Evolutionary conservation across 2,329 filamentous ascomycete genomes (phyloP), one percentile per base, ranked within the genome.

Genomic region (Helminthosporium solani): DNA sequence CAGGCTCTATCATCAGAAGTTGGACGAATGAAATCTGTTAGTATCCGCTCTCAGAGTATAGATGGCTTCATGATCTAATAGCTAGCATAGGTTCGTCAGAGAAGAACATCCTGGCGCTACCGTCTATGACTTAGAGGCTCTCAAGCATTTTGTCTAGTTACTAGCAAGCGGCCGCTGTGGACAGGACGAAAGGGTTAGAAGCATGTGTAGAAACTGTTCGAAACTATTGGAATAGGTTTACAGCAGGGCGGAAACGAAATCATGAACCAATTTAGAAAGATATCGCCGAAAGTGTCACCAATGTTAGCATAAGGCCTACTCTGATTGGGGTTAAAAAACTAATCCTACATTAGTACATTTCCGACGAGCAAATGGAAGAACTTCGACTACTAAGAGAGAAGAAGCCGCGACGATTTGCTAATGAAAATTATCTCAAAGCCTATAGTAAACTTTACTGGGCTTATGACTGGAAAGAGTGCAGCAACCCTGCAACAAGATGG

Each of bases 191-290:
- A 18, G 41, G 35, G 18, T 18, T 44, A 20, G 25, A 49, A 30
- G 46, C 33, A 46, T 54, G 33, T 33, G 33, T 52, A 40, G 40
- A 52, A 39, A 54, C 40, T 40, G 40, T 54, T 48, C 39, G 36
- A 43, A 54, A 49, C 41, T 54, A 54, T 40, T 54, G 33, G 45
- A 54, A 54, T 42, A 21, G 36, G 25, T 54, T 54, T 41, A 54
- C 48, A 12, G 35, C 30, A 40, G 51, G 33, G 14, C 52, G 33
- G 49, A 39, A 41, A 43, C 44, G 42, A 54, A 39, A 28, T 9
- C 37, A 54, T 49, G n/a, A 25, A 25, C 35, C 34, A 53, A 51
- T 39, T 20, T 33, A 40, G 30, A 42, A 42, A 45, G 41, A 54
- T 49, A 45, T 49, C 28, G 30, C 35, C 28, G 28, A 41, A 40